These are phyloP conservation scores for Brettanomyces naardenensis DNA, from an alignment of 805 yeast species.

Conservation along the genomic window DNA sequence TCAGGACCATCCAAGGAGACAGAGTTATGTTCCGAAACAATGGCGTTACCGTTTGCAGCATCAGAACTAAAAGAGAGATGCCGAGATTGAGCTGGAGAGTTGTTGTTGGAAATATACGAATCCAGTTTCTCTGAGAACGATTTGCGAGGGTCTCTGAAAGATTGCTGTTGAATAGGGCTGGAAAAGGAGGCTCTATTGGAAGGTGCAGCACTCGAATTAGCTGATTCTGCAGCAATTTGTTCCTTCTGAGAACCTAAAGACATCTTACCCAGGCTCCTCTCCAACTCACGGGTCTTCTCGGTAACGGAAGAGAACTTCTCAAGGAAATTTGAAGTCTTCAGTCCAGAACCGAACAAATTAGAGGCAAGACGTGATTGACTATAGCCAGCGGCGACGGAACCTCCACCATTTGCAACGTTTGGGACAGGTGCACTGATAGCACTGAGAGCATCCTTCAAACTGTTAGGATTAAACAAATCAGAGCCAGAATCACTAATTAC, in stretches of 20 bases:
- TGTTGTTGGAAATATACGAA: slow-evolving; percentile 30
- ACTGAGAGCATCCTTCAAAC: slow-evolving; percentile 22
- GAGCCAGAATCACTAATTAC: slow-evolving; percentile 25
- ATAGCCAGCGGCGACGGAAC: slow-evolving; percentile 9
- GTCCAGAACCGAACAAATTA: slow-evolving; percentile 14
- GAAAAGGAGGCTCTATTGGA: slow-evolving; percentile 1
- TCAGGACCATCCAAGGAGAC: slow-evolving; percentile 20
- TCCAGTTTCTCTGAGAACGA: slow-evolving; percentile 60
- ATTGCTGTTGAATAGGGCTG: slow-evolving; percentile 32
- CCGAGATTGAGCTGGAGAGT: slow-evolving; percentile 21
- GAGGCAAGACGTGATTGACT: slow-evolving; percentile 25
- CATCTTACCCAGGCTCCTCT: slow-evolving; percentile 36
- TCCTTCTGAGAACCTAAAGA: slow-evolving; percentile 17
- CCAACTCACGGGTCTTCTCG: slow-evolving; percentile 63
- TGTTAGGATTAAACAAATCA: slow-evolving; percentile 18
- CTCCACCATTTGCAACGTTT: background rate
- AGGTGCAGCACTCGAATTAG: slow-evolving; percentile 9
- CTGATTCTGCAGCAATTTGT: slow-evolving; percentile 4
- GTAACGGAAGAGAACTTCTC: slow-evolving; percentile 60
- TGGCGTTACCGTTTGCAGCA: slow-evolving; percentile 11
- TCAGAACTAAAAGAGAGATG: slow-evolving; percentile 25
- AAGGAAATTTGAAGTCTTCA: slow-evolving; percentile 35
- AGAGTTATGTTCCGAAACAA: slow-evolving; percentile 28
- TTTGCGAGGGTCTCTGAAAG: slow-evolving; percentile 25
- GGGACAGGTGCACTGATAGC: slow-evolving; percentile 27